phyloP scores from a whole-genome alignment of 805 yeast species.

The Ogataea nonfermentans region DNA sequence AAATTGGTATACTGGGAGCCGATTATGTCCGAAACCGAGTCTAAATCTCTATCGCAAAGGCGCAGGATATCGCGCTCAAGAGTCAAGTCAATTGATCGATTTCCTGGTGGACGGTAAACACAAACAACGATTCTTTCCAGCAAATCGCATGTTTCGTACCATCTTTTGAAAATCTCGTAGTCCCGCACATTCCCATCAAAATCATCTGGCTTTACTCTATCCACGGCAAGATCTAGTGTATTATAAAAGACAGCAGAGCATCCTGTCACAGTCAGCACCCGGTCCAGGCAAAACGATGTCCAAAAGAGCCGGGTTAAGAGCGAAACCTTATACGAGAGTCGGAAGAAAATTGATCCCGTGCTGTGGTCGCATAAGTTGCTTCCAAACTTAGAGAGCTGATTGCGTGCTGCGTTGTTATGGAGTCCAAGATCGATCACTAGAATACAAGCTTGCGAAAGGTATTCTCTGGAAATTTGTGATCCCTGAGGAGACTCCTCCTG shows the following conservation, averaged over 20 bases:
- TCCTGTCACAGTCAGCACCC: conserved; percentile 30
- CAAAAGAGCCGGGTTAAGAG: conserved; percentile 30
- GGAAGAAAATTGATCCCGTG: conserved; percentile 15
- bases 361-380: conserved; percentile 1
- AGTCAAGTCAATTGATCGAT: conserved; percentile 22
- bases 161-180: conserved; percentile 25
- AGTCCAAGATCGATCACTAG: conserved; percentile 31
- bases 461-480: conserved; percentile 26
- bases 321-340: conserved; percentile 22
- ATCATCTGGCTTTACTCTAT: conserved; percentile 23
- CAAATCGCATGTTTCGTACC: conserved; percentile 25
- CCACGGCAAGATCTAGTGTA: conserved; percentile 28
- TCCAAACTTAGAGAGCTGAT: conserved; percentile 14
- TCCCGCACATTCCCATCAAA: conserved; percentile 28
- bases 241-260: conserved; percentile 30
- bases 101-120: conserved; percentile 32
- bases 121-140: conserved; percentile 27
- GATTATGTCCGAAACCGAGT: conserved; percentile 3
- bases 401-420: conserved; percentile 29
- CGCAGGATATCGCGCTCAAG: conserved; percentile 26
- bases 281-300: conserved; percentile 31
- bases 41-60: conserved; percentile 9
- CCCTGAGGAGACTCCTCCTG: conserved; percentile 35
- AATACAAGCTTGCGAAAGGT: conserved; percentile 27
- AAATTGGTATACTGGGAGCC: conserved; percentile 19